Conservation (phyloP, 257 asterid genomes). For the Phtheirospermum japonicum region DNA sequence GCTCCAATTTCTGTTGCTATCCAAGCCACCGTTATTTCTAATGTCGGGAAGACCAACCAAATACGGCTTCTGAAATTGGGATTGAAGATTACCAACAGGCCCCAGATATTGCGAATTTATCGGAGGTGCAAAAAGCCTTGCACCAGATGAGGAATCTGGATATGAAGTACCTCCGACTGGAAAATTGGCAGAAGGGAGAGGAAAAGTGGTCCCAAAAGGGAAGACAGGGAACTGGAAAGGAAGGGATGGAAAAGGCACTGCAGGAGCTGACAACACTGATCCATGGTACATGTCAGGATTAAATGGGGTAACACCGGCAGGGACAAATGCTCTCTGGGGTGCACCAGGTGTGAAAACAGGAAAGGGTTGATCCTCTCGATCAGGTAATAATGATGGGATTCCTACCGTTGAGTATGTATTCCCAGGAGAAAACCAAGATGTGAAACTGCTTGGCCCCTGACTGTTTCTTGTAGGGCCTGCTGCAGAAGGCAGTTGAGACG, state of each 20-base stretch:
- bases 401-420: constrained; percentile 63
- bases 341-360: constrained; percentile 55
- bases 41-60: constrained; percentile 50
- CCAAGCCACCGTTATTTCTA: constrained; percentile 43
- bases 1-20: constrained; percentile 35
- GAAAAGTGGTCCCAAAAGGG: constrained; percentile 58
- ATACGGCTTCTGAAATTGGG: constrained; percentile 77
- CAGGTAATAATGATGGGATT: constrained; percentile 53
- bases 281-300: constrained; percentile 67
- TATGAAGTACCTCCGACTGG: constrained; percentile 52
- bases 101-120: constrained; percentile 58
- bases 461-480: constrained; percentile 36
- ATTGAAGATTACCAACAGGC: constrained; percentile 47
- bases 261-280: constrained; percentile 81
- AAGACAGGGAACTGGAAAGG: constrained; percentile 54
- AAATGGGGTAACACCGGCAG: constrained; percentile 49
- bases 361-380: constrained; percentile 53
- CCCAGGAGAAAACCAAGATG: constrained; percentile 75
- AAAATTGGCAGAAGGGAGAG: constrained; percentile 58
- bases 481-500: constrained; percentile 42
- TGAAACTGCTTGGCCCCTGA: constrained; percentile 19
- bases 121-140: constrained; percentile 54
- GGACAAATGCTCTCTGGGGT: constrained; percentile 57
- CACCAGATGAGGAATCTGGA: constrained; percentile 57
- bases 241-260: constrained; percentile 52